A percentile compares a stretch with the other conserved stretches of the same genome.
Conservation (phyloP, 2,329 filamentous ascomycete genomes). For the Emericellopsis cladophorae region DNA sequence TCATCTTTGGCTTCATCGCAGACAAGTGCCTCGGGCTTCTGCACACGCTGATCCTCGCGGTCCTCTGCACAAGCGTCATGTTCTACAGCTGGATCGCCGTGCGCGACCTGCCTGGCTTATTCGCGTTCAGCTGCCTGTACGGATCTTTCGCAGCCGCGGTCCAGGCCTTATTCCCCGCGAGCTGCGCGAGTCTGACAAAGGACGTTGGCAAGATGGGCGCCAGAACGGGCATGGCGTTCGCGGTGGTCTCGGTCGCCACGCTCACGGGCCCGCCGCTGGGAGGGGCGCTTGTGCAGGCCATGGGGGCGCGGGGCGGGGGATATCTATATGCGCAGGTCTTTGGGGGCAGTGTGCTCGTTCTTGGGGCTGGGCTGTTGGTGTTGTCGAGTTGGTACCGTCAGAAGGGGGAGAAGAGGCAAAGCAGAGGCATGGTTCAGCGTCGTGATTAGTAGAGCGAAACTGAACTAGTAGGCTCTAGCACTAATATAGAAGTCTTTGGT, state of each 20-base stretch:
- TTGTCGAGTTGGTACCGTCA: too few relatives aligned
- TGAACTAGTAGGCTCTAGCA: too few relatives aligned
- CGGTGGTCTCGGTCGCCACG: not conserved
- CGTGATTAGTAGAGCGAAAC: too few relatives aligned
- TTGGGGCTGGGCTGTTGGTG: not conserved
- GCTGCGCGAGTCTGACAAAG: not conserved
- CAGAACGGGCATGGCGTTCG: not conserved
- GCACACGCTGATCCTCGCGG: slow-evolving; percentile 39
- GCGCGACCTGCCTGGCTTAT: slow-evolving; percentile 5
- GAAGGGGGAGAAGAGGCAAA: not conserved
- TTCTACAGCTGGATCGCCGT: slow-evolving; percentile 43
- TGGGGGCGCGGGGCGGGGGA: not conserved
- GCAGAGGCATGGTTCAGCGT: not conserved
- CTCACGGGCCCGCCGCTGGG: not conserved
- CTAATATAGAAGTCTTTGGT: too few relatives aligned
- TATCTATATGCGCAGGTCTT: not conserved
- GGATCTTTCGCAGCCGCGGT: not conserved
- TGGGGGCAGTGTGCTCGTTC: not conserved
- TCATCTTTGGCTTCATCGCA: slow-evolving; percentile 41
- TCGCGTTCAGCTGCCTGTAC: not conserved
- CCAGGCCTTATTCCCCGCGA: not conserved
- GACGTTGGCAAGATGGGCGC: not conserved
- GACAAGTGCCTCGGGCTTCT: slow-evolving; percentile 39
- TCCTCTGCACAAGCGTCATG: slow-evolving; percentile 30
- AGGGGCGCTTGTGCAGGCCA: not conserved